phyloP scores from a whole-genome alignment of 116 monocot species.

The Thalassia testudinum region DNA sequence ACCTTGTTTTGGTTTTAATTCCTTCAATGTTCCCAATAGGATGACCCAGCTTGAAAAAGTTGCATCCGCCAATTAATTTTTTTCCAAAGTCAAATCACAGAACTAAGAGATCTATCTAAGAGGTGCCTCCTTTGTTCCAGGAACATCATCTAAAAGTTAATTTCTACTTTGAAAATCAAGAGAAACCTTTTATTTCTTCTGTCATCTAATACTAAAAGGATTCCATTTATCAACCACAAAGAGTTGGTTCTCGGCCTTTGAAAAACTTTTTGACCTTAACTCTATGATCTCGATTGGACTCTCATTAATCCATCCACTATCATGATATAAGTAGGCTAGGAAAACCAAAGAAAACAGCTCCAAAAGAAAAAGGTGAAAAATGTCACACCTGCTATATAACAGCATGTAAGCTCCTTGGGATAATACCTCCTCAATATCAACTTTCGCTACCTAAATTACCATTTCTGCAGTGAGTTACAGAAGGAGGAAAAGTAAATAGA shows the following conservation, averaged over 20 bases:
- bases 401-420: slow-evolving; percentile 93
- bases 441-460: slow-evolving; percentile 40
- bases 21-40: too few relatives aligned
- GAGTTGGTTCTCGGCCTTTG: background rate
- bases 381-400: slow-evolving; percentile 61
- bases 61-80: too few relatives aligned
- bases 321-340: background rate
- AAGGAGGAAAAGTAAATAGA: background rate
- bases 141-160: too few relatives aligned
- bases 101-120: too few relatives aligned
- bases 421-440: slow-evolving; percentile 78
- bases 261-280: background rate
- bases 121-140: too few relatives aligned
- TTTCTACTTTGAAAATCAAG: too few relatives aligned
- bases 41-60: too few relatives aligned
- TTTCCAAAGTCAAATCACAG: too few relatives aligned
- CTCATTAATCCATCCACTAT: background rate
- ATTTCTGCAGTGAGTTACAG: background rate
- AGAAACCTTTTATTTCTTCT: too few relatives aligned
- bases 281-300: background rate
- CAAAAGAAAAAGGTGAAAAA: background rate
- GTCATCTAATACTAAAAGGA: background rate
- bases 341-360: too few relatives aligned
- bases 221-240: background rate
- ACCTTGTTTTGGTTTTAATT: too few relatives aligned